Percentiles rank a stretch among this genome's conserved stretches.
phyloP scores from a whole-genome alignment of 345 rosid species.

The Nephelium lappaceum region DNA sequence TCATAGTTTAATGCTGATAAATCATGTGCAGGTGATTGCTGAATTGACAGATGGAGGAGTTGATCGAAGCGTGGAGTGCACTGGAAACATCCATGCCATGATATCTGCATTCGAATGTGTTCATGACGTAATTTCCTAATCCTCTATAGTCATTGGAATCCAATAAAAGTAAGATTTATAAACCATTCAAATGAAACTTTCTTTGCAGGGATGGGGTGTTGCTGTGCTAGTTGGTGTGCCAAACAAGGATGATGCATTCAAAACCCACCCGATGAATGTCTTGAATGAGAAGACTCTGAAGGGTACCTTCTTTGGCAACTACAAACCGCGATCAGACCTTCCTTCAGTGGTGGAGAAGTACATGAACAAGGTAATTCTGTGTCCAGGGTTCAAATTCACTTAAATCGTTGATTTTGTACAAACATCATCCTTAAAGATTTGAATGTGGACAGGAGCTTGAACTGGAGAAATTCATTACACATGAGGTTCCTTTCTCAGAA shows the following conservation, averaged over 20 bases:
- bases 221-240: slow-evolving; percentile 52
- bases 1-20: not conserved
- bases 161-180: not conserved
- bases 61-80: slow-evolving; percentile 50
- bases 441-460: slow-evolving; percentile 42
- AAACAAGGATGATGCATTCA: slow-evolving; percentile 46
- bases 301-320: slow-evolving; percentile 51
- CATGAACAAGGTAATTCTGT: slow-evolving; percentile 39
- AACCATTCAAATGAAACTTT: not conserved
- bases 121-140: slow-evolving; percentile 34
- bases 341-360: slow-evolving; percentile 44
- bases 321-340: slow-evolving; percentile 45
- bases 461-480: slow-evolving; percentile 50
- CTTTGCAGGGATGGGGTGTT: slow-evolving; percentile 49
- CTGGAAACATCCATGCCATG: slow-evolving; percentile 47
- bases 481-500: slow-evolving; percentile 43
- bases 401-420: not conserved
- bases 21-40: slow-evolving; percentile 36
- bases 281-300: slow-evolving; percentile 46
- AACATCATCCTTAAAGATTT: not conserved
- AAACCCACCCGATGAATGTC: slow-evolving; percentile 40
- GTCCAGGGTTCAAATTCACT: not conserved
- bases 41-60: slow-evolving; percentile 56
- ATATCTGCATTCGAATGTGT: slow-evolving; percentile 52
- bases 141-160: not conserved